Base-by-base conservation (phyloP, 495 filamentous ascomycete genomes). In the Hyaloscypha variabilis region DNA sequence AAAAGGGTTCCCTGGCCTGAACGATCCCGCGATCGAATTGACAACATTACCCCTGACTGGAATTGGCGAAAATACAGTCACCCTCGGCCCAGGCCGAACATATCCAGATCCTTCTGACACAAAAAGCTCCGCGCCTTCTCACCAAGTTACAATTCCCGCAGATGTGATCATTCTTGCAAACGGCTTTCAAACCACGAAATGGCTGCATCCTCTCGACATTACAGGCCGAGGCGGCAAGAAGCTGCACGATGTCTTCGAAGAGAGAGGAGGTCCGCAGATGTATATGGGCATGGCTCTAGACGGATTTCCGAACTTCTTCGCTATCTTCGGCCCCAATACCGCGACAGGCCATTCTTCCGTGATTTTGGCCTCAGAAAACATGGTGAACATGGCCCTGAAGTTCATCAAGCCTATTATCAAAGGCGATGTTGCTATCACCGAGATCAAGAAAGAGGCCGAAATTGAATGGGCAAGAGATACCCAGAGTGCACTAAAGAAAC, bases 301-400 rank as follows among this genome's bases (percentile, higher is more conserved):
- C 62, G 80, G 81, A 0, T 91, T 88, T 71, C 88, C 88, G 0
- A 91, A 91, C 62, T 85, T 90, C 73, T 91, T 91, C 75, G 81
- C 88, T 46, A 72, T 90, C 6, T 85, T 87, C 68, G 88, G 88
- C 0, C 88, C 88, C 0, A 90, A 90, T 64, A 88, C 85, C 0
- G 81, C 76, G 0, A 90, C 85, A 1, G 88, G 88, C 0, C 88
- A 91, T 73, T 81, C 77, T 1, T 86, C 82, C 36, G 86, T 89
- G 0, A 82, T 89, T 10, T 77, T 89, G 24, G 81, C 81, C 0
- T 81, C 77, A 10, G 88, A 91, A 69, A 88, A 88, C 59, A 82
- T 82, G 73, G 78, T 89, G 28, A 74, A 81, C 56, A 80, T 82
- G 69, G 77, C 76, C 13, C 72, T 87, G 26, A 81, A 81, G 6